Evolutionary conservation across 2,329 filamentous ascomycete species (phyloP).

Genomic region (Fusarium nematophilum): DNA sequence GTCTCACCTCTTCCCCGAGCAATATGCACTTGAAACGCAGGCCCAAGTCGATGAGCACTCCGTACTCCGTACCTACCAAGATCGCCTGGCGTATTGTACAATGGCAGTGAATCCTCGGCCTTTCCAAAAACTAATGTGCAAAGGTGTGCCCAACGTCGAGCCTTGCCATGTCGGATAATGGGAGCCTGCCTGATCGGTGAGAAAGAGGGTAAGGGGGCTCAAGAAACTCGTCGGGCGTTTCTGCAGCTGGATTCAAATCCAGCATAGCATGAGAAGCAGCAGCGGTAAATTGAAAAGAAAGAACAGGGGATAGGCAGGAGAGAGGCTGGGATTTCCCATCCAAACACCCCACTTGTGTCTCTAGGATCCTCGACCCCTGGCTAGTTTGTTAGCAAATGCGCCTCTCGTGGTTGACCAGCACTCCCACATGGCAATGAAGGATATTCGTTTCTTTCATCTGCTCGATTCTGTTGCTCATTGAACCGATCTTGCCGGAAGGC

Average conservation of each 20-base stretch:
- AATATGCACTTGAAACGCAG: neutral
- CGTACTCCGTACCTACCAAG: too few relatives aligned
- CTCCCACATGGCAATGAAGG: neutral
- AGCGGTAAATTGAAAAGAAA: constrained; percentile 6
- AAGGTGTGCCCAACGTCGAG: constrained; percentile 6
- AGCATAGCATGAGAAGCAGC: constrained; percentile 31
- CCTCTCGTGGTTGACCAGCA: constrained; percentile 1
- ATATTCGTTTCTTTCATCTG: neutral
- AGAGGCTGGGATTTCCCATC: constrained; percentile 5
- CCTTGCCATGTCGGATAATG: constrained; percentile 11
- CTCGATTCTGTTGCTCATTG: neutral
- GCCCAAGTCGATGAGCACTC: neutral
- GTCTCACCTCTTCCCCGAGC: constrained; percentile 13
- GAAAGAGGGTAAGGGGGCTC: constrained; percentile 20
- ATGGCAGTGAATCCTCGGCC: neutral
- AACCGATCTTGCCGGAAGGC: neutral
- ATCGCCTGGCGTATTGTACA: neutral
- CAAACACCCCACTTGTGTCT: constrained; percentile 24
- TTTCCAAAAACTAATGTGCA: constrained; percentile 8
- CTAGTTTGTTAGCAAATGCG: neutral
- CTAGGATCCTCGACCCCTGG: constrained; percentile 25
- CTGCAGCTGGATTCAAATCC: constrained; percentile 38
- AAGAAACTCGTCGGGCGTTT: constrained; percentile 11
- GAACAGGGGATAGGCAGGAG: constrained; percentile 9
- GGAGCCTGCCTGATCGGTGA: constrained; percentile 26